Percentiles rank a stretch among this genome's conserved stretches.
Evolutionary conservation across 2,329 filamentous ascomycete genomes (phyloP).

Genomic region (Phyllosticta ampelicida): DNA sequence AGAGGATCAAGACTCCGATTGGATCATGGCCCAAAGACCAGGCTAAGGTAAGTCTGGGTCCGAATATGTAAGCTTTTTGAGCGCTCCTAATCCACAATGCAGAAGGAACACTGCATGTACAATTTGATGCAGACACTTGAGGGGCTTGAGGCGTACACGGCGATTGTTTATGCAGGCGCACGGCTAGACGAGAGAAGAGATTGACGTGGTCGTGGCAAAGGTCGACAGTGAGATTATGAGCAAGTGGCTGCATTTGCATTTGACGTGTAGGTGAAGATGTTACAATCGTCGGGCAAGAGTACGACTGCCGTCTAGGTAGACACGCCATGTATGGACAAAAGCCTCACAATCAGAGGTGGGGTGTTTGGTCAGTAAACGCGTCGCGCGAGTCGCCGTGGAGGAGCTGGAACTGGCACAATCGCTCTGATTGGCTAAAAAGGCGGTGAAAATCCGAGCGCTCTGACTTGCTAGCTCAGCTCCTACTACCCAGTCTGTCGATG

Average conservation of each 20-base stretch:
- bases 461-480: neutral
- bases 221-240: constrained; percentile 17
- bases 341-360: neutral
- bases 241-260: neutral
- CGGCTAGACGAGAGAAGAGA: constrained; percentile 32
- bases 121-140: constrained; percentile 31
- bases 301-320: neutral
- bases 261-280: neutral
- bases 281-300: neutral
- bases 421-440: neutral
- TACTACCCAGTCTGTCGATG: no score
- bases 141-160: constrained; percentile 31
- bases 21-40: constrained; percentile 18
- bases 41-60: constrained; percentile 11
- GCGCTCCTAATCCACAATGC: neutral
- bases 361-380: neutral
- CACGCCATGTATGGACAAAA: neutral
- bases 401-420: neutral
- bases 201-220: constrained; percentile 27
- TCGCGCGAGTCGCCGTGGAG: neutral
- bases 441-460: neutral
- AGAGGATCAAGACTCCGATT: constrained; percentile 19
- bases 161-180: constrained; percentile 31
- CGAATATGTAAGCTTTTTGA: neutral
- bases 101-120: constrained; percentile 14